A percentile compares a stretch with the other conserved stretches of the same genome.
phyloP scores from a whole-genome alignment of 2,329 filamentous ascomycete genomes.

The Hirsutella thompsonii region DNA sequence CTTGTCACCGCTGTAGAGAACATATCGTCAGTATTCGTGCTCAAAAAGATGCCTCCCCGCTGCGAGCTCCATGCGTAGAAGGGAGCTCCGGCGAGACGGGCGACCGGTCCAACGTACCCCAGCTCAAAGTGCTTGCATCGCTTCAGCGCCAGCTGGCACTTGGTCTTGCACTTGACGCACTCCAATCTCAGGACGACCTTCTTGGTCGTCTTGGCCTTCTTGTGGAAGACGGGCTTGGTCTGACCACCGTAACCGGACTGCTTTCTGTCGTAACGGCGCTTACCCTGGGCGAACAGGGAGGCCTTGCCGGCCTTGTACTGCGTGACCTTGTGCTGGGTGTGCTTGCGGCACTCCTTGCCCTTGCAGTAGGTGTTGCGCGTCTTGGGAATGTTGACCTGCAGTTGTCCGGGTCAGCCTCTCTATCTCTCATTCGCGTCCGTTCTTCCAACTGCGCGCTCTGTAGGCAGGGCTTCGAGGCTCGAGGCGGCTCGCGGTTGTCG shows the following conservation, averaged over 20 bases:
- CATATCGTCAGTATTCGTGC: slow-evolving; percentile 30
- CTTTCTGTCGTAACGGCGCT: slow-evolving; percentile 99
- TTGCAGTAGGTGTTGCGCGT: slow-evolving; percentile 97
- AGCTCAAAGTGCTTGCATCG: slow-evolving; percentile 99
- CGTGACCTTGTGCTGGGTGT: slow-evolving; percentile 85
- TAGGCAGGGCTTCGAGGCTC: background rate
- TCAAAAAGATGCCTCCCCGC: no score
- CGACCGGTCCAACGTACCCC: slow-evolving; percentile 77
- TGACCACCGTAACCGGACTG: slow-evolving; percentile 99
- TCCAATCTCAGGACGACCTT: slow-evolving; percentile 98
- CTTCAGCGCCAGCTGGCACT: slow-evolving; percentile 96
- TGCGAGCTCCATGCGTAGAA: no score
- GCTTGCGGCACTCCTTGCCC: slow-evolving; percentile 85
- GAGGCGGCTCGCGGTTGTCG: background rate
- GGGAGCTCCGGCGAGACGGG: no score
- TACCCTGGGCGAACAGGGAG: slow-evolving; percentile 94
- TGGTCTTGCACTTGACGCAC: slow-evolving; percentile 96
- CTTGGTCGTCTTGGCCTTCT: slow-evolving; percentile 99
- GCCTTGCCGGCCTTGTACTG: slow-evolving; percentile 98
- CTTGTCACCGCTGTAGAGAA: slow-evolving; percentile 89
- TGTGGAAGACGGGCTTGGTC: slow-evolving; percentile 99
- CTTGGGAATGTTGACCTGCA: slow-evolving; percentile 94
- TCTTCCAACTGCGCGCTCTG: background rate
- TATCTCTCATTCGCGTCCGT: no score
- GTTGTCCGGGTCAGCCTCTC: slow-evolving; percentile 15